Percentiles rank a stretch among this genome's conserved stretches.
phyloP scores from a whole-genome alignment of 805 yeast species.

The baker's yeast (Saccharomyces cerevisiae) region DNA sequence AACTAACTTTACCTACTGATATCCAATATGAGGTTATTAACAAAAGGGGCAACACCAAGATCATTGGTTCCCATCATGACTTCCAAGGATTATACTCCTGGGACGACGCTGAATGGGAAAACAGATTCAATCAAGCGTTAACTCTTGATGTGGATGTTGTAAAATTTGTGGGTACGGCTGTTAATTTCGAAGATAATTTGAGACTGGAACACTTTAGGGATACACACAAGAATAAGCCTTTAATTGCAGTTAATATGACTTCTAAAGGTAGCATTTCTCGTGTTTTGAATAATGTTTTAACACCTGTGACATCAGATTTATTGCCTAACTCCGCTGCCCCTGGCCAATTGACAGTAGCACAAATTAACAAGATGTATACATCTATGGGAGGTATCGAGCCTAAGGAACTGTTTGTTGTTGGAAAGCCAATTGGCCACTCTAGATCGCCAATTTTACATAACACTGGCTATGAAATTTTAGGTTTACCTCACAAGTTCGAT shows the following conservation, averaged over 20 bases:
- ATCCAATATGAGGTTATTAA: slow-evolving; percentile 45
- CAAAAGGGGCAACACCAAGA: slow-evolving; percentile 50
- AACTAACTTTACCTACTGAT: slow-evolving; percentile 56
- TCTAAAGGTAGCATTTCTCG: slow-evolving; percentile 68
- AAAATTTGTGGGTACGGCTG: slow-evolving; percentile 78
- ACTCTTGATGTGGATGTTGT: slow-evolving; percentile 61
- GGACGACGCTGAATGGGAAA: slow-evolving; percentile 67
- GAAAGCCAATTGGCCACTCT: slow-evolving; percentile 77
- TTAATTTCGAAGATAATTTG: slow-evolving; percentile 56
- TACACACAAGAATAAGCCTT: slow-evolving; percentile 45
- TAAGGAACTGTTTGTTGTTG: slow-evolving; percentile 64
- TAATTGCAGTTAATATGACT: slow-evolving; percentile 81
- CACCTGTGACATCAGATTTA: slow-evolving; percentile 75
- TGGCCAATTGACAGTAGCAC: slow-evolving; percentile 61
- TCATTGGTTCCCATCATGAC: slow-evolving; percentile 82
- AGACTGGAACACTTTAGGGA: slow-evolving; percentile 61
- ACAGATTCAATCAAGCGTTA: slow-evolving; percentile 58
- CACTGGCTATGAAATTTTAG: slow-evolving; percentile 64
- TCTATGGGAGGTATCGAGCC: slow-evolving; percentile 54
- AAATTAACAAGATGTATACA: slow-evolving; percentile 50
- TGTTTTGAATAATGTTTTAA: slow-evolving; percentile 62
- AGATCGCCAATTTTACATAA: slow-evolving; percentile 84
- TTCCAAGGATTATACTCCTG: slow-evolving; percentile 54
- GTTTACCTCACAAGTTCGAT: slow-evolving; percentile 66
- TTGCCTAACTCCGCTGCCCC: slow-evolving; percentile 70